phyloP scores from a whole-genome alignment of 441 rosid species.

The Breynia disticha region DNA sequence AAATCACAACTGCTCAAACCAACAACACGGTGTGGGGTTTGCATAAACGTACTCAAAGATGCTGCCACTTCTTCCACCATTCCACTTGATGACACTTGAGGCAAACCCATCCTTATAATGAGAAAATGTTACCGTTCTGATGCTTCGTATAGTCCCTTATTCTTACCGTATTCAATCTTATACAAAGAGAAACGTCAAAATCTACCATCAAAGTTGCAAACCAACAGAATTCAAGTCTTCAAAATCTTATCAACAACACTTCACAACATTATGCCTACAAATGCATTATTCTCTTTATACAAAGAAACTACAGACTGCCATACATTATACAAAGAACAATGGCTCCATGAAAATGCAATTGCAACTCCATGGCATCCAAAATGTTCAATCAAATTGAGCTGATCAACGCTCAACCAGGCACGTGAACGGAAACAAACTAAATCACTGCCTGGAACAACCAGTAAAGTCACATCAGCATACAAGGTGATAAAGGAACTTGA shows the following conservation, averaged over 20 bases:
- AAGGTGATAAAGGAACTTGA: not conserved
- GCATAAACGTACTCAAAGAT: conserved; percentile 33
- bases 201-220: not conserved
- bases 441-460: not conserved
- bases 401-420: not conserved
- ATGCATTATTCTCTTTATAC: not conserved
- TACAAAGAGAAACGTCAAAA: conserved; percentile 11
- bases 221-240: conserved; percentile 7
- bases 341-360: no score
- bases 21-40: conserved; percentile 18
- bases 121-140: conserved; percentile 6
- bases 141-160: conserved; percentile 5
- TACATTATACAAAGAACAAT: no score
- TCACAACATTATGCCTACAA: conserved; percentile 1
- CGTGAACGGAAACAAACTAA: not conserved
- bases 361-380: no score
- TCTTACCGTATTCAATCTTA: conserved; percentile 8
- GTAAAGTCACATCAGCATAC: conserved; percentile 6
- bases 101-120: conserved; percentile 33
- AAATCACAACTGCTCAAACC: conserved; percentile 27
- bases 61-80: conserved; percentile 41
- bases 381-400: not conserved
- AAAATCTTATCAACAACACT: not conserved
- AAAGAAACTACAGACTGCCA: no score
- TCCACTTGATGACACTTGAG: conserved; percentile 34